These are phyloP conservation scores for Areca catechu DNA, from an alignment of 176 grass and related monocot species.

Conservation along the genomic window DNA sequence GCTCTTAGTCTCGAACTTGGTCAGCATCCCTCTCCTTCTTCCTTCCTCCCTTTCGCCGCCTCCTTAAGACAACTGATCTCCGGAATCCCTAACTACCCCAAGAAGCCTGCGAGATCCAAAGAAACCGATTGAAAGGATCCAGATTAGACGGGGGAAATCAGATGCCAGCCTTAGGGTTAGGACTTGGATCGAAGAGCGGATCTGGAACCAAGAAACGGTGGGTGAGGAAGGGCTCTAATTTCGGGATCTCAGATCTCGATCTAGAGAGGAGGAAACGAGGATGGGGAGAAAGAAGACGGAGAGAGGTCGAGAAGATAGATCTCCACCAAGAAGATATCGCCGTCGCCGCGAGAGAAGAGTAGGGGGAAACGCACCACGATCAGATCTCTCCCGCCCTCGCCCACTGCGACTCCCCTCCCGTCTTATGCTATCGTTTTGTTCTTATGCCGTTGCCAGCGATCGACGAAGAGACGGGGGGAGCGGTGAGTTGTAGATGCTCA, in stretches of 20 bases:
- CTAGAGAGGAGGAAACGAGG: neutral
- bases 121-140: too few species aligned
- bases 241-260: conserved; percentile 17
- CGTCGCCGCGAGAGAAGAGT: too few species aligned
- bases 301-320: neutral
- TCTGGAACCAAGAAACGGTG: conserved; percentile 1
- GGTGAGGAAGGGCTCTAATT: conserved; percentile 1
- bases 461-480: too few species aligned
- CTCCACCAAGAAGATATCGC: neutral
- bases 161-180: neutral
- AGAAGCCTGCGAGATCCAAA: too few species aligned
- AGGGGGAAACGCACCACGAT: too few species aligned
- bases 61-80: neutral
- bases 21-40: conserved; percentile 54
- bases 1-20: conserved; percentile 99
- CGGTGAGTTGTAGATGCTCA: too few species aligned
- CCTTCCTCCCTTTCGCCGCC: neutral
- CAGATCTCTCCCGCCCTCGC: too few species aligned
- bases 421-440: too few species aligned
- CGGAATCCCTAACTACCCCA: too few species aligned
- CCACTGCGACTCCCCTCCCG: too few species aligned
- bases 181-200: conserved; percentile 24
- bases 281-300: neutral
- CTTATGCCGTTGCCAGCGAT: too few species aligned
- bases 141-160: too few species aligned